Evolutionary conservation across 169 alveolate genomes (phyloP).

Genomic region (Eimeria falciformis): DNA sequence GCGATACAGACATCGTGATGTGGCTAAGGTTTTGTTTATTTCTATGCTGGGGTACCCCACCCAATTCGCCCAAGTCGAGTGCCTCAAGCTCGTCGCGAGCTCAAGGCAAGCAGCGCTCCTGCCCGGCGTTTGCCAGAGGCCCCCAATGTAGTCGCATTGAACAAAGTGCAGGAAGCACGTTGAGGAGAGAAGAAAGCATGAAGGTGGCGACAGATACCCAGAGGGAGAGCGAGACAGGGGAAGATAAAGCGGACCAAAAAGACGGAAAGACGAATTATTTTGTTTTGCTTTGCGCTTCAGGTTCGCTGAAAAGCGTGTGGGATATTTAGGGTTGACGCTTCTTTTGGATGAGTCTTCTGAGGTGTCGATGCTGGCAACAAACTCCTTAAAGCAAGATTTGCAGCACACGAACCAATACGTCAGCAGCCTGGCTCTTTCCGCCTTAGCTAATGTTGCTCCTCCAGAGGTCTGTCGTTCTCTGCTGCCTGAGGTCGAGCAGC

Average conservation of each 20-base stretch:
- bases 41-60: slow-evolving; percentile 98
- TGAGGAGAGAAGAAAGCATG: too few species aligned
- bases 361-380: slow-evolving; percentile 97
- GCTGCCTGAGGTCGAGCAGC: slow-evolving; percentile 90
- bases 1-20: slow-evolving; percentile 95
- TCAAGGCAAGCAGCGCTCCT: slow-evolving; percentile 42
- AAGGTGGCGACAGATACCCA: too few species aligned
- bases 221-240: too few species aligned
- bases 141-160: too few species aligned
- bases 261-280: too few species aligned
- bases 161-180: too few species aligned
- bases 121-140: neutral
- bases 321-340: slow-evolving; percentile 97
- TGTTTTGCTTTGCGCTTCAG: slow-evolving; percentile 83
- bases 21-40: slow-evolving; percentile 98
- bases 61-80: slow-evolving; percentile 98
- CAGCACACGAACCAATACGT: slow-evolving; percentile 93
- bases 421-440: slow-evolving; percentile 98
- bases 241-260: too few species aligned
- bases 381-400: slow-evolving; percentile 98
- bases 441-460: slow-evolving; percentile 98
- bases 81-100: slow-evolving; percentile 97
- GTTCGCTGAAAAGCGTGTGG: slow-evolving; percentile 93
- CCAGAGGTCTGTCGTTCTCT: slow-evolving; percentile 94
- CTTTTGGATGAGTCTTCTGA: slow-evolving; percentile 98